Evolutionary conservation across 108 stramenopile genomes (phyloP).

Genomic region (Nitzschia palea): DNA sequence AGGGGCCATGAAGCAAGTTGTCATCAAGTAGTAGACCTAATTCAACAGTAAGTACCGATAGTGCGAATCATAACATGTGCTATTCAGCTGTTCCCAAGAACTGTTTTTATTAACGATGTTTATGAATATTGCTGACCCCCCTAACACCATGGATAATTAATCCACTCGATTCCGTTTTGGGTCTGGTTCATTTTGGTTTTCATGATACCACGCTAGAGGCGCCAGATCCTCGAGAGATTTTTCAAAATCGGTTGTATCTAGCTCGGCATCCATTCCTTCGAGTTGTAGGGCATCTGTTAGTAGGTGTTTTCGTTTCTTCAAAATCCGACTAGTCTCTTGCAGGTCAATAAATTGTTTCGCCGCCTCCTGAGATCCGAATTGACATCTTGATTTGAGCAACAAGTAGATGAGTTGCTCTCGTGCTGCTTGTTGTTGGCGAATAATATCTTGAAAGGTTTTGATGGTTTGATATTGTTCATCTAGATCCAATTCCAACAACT

Average conservation of each 20-base stretch:
- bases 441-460: constrained; percentile 52
- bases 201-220: constrained; percentile 46
- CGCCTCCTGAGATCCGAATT: constrained; percentile 76
- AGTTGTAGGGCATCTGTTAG: constrained; percentile 78
- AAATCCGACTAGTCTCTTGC: constrained; percentile 33
- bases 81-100: too few relatives aligned
- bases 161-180: not conserved
- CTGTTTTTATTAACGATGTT: too few relatives aligned
- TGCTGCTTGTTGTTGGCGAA: constrained; percentile 60
- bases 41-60: too few relatives aligned
- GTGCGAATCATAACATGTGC: too few relatives aligned
- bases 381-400: constrained; percentile 70
- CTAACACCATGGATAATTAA: too few relatives aligned
- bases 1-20: too few relatives aligned
- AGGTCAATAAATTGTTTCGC: constrained; percentile 53
- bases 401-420: constrained; percentile 54
- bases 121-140: too few relatives aligned
- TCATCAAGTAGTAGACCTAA: too few relatives aligned
- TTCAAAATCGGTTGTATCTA: constrained; percentile 33
- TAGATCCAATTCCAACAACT: constrained; percentile 70
- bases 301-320: constrained; percentile 61
- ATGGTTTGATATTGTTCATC: constrained; percentile 59
- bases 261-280: constrained; percentile 64
- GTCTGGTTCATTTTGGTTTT: not conserved
- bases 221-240: constrained; percentile 32